Evolutionary conservation across 2,329 filamentous ascomycete genomes (phyloP), one percentile per base, ranked within the genome.

Genomic region (Aspergillus brunneoviolaceus): DNA sequence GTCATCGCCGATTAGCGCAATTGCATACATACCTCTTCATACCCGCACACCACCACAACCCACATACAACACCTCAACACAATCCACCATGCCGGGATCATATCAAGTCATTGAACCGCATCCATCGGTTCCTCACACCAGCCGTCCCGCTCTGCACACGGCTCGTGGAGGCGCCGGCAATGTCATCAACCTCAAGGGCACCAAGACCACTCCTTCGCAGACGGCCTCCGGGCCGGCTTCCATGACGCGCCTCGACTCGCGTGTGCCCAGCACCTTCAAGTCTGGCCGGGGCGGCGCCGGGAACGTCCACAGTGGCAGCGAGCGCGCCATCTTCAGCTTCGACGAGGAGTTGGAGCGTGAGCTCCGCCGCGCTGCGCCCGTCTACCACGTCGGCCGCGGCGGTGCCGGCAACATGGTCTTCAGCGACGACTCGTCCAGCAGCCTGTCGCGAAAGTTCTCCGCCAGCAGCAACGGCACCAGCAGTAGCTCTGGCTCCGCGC

Each of bases 281-380:
- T 76, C 79, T 39, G 83, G 84, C 60, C 81, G 83, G 52, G 84
- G 84, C 57, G 83, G 84, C 49, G 81, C 81, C 16, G 84, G 84
- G 63, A 86, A 85, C 70, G 76, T 85, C 63, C 80, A 82, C 76
- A 74, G 69, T 68, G 77, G 76, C 69, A 76, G 74, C 62, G 82
- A 87, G 67, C 80, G 84, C 47, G 80, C 83, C 69, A 87, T 88
- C 72, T 88, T 88, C 80, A 84, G 82, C 74, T 88, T 88, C 75
- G 86, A 88, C 72, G 86, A 88, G 76, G 86, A 88, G 69, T 80
- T 88, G 55, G 81, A 85, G 66, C 81, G 81, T 60, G 82, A 86
- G 61, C 77, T 84, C 63, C 79, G 81, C 59, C 78, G 82, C 39
- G 79, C 82, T 51, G 84, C 85, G 2, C 86, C 86, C 19, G 81